Conservation (phyloP, 2,329 filamentous ascomycete species). For the Neoascochyta sp. region DNA sequence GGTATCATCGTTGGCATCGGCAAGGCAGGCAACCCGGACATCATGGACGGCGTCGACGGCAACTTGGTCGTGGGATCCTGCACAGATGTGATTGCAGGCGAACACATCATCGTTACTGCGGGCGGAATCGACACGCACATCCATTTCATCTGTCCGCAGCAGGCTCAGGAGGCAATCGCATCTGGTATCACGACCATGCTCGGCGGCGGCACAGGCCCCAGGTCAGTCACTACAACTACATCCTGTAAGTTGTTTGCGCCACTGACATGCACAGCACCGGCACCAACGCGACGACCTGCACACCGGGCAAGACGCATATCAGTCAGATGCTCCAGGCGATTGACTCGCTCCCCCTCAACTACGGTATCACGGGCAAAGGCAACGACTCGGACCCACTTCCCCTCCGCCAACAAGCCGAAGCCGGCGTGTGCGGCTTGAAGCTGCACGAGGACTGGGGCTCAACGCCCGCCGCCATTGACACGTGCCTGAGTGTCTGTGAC, state of each 20-base stretch:
- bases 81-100: conserved; percentile 88
- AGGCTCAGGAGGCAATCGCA: conserved; percentile 76
- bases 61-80: conserved; percentile 80
- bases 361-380: conserved; percentile 90
- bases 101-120: conserved; percentile 85
- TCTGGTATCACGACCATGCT: conserved; percentile 88
- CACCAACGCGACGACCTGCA: conserved; percentile 89
- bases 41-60: conserved; percentile 82
- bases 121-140: conserved; percentile 89
- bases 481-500: conserved; percentile 76
- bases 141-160: conserved; percentile 93
- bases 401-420: conserved; percentile 73
- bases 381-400: conserved; percentile 72
- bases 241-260: too few species aligned
- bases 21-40: conserved; percentile 94
- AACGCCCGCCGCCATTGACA: conserved; percentile 86
- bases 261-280: conserved; percentile 59
- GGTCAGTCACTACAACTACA: too few species aligned
- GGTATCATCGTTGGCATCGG: conserved; percentile 84
- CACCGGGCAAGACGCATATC: conserved; percentile 78
- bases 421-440: conserved; percentile 86
- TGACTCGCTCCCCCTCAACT: conserved; percentile 77
- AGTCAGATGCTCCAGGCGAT: conserved; percentile 85
- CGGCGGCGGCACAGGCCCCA: conserved; percentile 89
- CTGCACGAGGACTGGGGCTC: conserved; percentile 95